Conservation (phyloP, 352 stramenopile species). For the Saprolegnia diclina region DNA sequence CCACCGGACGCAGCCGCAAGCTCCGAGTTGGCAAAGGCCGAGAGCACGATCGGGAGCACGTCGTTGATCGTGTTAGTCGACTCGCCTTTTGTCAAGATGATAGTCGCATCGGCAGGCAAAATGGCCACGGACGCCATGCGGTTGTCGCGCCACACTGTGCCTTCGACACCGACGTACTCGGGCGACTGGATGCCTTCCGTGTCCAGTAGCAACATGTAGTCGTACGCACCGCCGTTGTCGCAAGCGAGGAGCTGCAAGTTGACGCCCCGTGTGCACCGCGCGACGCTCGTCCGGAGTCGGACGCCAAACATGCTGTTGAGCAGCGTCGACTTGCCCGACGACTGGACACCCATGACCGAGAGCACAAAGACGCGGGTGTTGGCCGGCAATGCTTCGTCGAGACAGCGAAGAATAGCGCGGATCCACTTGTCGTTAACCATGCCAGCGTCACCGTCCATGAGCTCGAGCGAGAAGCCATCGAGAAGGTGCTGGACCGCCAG, state of each 20-base stretch:
- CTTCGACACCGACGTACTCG: neutral
- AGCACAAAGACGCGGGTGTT: neutral
- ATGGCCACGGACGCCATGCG: constrained; percentile 1
- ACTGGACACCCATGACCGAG: neutral
- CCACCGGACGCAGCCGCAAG: neutral
- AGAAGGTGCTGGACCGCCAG: neutral
- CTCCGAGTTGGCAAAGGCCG: neutral
- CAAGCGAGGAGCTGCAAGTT: neutral
- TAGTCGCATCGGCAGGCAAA: neutral
- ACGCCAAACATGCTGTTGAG: constrained; percentile 4
- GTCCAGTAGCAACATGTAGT: constrained; percentile 5
- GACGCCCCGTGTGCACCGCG: neutral
- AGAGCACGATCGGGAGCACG: neutral
- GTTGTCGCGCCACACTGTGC: neutral
- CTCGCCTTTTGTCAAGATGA: constrained; percentile 3
- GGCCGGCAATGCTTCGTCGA: neutral
- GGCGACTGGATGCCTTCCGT: constrained; percentile 1
- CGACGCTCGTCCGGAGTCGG: neutral
- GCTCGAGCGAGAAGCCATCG: neutral
- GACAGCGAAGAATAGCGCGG: neutral
- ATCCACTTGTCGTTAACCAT: neutral
- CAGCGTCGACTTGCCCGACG: constrained; percentile 3
- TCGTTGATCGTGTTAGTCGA: neutral
- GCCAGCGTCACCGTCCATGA: neutral
- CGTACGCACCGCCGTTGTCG: neutral